Conservation (phyloP, 306 rosid species). For the Fragaria ananassa region DNA sequence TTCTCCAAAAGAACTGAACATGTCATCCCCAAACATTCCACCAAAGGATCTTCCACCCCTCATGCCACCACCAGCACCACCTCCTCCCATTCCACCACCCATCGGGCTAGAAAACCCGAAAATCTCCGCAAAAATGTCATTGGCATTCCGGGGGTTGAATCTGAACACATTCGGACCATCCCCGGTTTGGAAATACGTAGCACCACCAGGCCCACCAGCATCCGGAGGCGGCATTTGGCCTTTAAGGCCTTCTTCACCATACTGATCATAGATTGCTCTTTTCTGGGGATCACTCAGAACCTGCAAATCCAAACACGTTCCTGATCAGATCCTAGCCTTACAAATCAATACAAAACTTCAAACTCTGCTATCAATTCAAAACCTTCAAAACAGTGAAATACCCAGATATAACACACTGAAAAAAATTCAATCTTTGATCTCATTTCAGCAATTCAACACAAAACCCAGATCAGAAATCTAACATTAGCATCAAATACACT, state of each 20-base stretch:
- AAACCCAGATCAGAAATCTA: not conserved
- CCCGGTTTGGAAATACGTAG: constrained; percentile 68
- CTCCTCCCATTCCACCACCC: constrained; percentile 43
- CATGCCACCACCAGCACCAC: constrained; percentile 36
- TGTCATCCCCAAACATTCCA: constrained; percentile 66
- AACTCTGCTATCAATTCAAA: not conserved
- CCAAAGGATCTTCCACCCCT: constrained; percentile 63
- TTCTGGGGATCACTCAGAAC: constrained; percentile 90
- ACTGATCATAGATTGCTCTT: constrained; percentile 78
- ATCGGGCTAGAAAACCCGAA: constrained; percentile 74
- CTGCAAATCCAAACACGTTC: constrained; percentile 26
- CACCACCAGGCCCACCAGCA: constrained; percentile 53
- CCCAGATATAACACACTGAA: not conserved
- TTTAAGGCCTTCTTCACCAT: constrained; percentile 88
- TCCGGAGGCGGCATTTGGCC: constrained; percentile 77
- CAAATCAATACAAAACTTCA: not conserved
- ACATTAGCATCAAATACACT: not conserved
- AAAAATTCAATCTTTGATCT: not conserved
- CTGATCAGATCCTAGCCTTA: constrained; percentile 3
- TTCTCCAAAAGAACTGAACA: constrained; percentile 62
- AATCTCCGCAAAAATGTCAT: constrained; percentile 68
- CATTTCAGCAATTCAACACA: not conserved
- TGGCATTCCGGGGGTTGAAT: constrained; percentile 76
- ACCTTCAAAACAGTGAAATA: not conserved
- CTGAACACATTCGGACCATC: constrained; percentile 66